phyloP scores from a whole-genome alignment of 192 early-diverging fungal genomes.

The Kickxella alabastrina region DNA sequence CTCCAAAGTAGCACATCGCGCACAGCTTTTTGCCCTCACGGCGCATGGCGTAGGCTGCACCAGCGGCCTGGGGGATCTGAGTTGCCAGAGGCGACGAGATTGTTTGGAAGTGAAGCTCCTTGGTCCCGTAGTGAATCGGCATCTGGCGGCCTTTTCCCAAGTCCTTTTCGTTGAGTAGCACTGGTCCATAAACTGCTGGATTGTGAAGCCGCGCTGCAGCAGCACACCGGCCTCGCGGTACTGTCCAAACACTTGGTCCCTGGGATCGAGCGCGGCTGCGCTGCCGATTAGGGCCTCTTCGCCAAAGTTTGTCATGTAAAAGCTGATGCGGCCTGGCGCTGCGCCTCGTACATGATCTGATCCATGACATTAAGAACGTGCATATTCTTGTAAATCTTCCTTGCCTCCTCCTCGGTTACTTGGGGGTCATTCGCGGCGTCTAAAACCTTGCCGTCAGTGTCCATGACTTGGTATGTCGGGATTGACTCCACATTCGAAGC shows the following conservation, averaged over 20 bases:
- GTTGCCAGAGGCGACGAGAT: constrained; percentile 96
- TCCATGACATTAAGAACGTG: constrained; percentile 89
- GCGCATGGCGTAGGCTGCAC: constrained; percentile 93
- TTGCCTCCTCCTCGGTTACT: constrained; percentile 70
- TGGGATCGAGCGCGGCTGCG: constrained; percentile 78
- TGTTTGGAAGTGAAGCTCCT: constrained; percentile 85
- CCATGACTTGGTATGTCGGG: constrained; percentile 92
- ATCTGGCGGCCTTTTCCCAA: constrained; percentile 95
- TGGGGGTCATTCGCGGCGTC: constrained; percentile 60
- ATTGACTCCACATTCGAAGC: constrained; percentile 66
- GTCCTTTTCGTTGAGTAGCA: constrained; percentile 90
- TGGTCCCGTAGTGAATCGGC: constrained; percentile 95
- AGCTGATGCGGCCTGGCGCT: constrained; percentile 94
- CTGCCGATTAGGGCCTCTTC: constrained; percentile 94
- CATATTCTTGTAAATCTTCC: constrained; percentile 90
- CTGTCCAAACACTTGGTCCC: constrained; percentile 96
- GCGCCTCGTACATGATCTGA: constrained; percentile 93
- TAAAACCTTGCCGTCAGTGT: constrained; percentile 74
- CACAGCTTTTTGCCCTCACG: constrained; percentile 71
- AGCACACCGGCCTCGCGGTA: constrained; percentile 95
- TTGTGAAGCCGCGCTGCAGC: constrained; percentile 90
- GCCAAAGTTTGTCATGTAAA: constrained; percentile 99
- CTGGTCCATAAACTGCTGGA: constrained; percentile 96
- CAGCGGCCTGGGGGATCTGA: constrained; percentile 96
- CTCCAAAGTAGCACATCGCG: constrained; percentile 95